phyloP scores from a whole-genome alignment of 2,329 filamentous ascomycete species.

The Rutstroemia sp. region DNA sequence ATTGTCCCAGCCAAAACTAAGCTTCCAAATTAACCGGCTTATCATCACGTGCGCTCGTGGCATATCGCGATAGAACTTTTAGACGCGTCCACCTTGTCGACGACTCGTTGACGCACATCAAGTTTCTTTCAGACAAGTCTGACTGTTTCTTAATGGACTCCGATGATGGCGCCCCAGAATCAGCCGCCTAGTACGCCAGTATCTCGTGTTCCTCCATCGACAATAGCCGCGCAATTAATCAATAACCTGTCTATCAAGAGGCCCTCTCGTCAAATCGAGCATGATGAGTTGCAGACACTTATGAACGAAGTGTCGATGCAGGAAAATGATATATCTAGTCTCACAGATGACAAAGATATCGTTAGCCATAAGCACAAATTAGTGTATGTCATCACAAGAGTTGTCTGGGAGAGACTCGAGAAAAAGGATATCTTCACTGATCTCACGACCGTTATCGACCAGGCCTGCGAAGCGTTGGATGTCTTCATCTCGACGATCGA shows the following conservation, averaged over 20 bases:
- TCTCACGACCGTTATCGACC: slow-evolving; percentile 45
- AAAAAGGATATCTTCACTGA: slow-evolving; percentile 60
- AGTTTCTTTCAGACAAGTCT: not conserved
- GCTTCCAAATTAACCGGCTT: not conserved
- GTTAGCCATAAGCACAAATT: slow-evolving; percentile 76
- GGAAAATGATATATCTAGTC: slow-evolving; percentile 45
- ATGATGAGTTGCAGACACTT: slow-evolving; percentile 68
- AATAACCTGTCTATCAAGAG: slow-evolving; percentile 65
- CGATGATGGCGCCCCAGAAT: slow-evolving; percentile 19
- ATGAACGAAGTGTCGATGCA: slow-evolving; percentile 51
- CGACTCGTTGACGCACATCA: not conserved
- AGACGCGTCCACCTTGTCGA: not conserved
- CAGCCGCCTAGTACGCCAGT: slow-evolving; percentile 12
- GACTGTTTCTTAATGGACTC: slow-evolving; percentile 13
- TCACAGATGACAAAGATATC: slow-evolving; percentile 51
- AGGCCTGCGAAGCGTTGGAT: slow-evolving; percentile 65
- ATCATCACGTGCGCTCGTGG: not conserved
- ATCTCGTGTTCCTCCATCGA: slow-evolving; percentile 55
- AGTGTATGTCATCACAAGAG: slow-evolving; percentile 74
- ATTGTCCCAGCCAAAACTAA: not conserved
- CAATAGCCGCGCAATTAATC: slow-evolving; percentile 80
- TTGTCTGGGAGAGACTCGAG: slow-evolving; percentile 63
- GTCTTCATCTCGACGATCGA: slow-evolving; percentile 69
- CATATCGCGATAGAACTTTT: not conserved
- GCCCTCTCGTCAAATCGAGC: slow-evolving; percentile 56